phyloP scores from a whole-genome alignment of 768 basidiomycete genomes.

The Lyophyllum atratum region DNA sequence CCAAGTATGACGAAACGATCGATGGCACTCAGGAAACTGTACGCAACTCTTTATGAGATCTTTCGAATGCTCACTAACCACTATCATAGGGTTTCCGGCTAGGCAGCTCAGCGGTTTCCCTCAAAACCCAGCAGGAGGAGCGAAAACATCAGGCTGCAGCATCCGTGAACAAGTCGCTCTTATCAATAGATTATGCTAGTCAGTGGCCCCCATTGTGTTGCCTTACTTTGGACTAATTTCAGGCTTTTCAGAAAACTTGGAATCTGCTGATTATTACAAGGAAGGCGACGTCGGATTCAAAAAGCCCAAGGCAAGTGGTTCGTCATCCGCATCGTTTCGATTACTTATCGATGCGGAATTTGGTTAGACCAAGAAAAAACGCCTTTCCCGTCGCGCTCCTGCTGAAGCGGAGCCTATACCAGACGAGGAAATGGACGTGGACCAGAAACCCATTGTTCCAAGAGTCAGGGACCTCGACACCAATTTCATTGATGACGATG shows the following conservation, averaged over 20 bases:
- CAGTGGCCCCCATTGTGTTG: constrained; percentile 31
- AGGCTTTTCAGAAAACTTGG: constrained; percentile 69
- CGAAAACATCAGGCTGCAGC: constrained; percentile 55
- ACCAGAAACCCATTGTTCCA: constrained; percentile 68
- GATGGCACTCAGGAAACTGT: constrained; percentile 75
- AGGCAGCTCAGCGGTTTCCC: constrained; percentile 57
- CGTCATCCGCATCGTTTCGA: constrained; percentile 1
- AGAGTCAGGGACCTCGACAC: constrained; percentile 73
- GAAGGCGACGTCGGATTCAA: constrained; percentile 95
- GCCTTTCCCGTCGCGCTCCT: constrained; percentile 65
- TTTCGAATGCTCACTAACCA: constrained; percentile 7
- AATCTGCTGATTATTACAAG: constrained; percentile 84
- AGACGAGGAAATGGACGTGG: constrained; percentile 77
- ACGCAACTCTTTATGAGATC: constrained; percentile 19
- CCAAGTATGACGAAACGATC: constrained; percentile 93
- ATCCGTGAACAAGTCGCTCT: constrained; percentile 74
- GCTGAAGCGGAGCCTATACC: constrained; percentile 50
- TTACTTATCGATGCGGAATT: not conserved
- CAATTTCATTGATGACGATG: constrained; percentile 98
- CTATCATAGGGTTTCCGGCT: constrained; percentile 78
- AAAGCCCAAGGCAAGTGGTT: constrained; percentile 73
- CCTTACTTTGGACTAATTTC: constrained; percentile 16
- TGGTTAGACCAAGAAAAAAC: constrained; percentile 89
- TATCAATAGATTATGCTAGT: constrained; percentile 92
- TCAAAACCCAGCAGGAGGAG: constrained; percentile 40